Conservation (phyloP, 257 asterid genomes). For the Solanum virginianum region DNA sequence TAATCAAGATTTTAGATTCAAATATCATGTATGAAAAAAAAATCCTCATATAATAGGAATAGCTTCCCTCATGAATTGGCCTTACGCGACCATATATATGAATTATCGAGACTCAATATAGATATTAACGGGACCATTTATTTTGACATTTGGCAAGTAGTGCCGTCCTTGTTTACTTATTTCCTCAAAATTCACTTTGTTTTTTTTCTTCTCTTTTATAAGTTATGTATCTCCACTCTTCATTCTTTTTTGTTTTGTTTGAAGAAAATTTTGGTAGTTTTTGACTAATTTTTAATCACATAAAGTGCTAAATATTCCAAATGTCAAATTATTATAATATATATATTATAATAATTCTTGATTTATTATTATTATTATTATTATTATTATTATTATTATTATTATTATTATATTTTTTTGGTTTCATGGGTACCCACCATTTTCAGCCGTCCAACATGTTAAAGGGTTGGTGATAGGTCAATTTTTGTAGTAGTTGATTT, state of each 20-base stretch:
- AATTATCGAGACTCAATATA: not conserved
- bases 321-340: not conserved
- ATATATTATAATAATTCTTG: not conserved
- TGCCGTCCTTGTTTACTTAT: conserved; percentile 6
- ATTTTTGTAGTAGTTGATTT: not conserved
- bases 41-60: not conserved
- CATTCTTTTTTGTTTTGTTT: not conserved
- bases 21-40: not conserved
- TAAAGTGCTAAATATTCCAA: not conserved
- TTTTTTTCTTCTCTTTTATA: not conserved
- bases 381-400: too few species aligned
- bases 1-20: accelerated
- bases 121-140: not conserved
- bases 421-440: not conserved
- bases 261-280: not conserved
- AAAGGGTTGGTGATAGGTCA: conserved; percentile 4
- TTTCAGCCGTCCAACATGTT: not conserved
- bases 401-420: not conserved
- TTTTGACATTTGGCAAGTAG: conserved; percentile 2
- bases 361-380: too few species aligned
- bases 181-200: not conserved
- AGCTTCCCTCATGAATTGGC: not conserved
- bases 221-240: conserved; percentile 8
- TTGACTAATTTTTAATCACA: not conserved
- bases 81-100: not conserved